A percentile compares a stretch with the other conserved stretches of the same genome.
Evolutionary conservation across 2,329 filamentous ascomycete genomes (phyloP).

Genomic region (Phaeosphaeria sp.): DNA sequence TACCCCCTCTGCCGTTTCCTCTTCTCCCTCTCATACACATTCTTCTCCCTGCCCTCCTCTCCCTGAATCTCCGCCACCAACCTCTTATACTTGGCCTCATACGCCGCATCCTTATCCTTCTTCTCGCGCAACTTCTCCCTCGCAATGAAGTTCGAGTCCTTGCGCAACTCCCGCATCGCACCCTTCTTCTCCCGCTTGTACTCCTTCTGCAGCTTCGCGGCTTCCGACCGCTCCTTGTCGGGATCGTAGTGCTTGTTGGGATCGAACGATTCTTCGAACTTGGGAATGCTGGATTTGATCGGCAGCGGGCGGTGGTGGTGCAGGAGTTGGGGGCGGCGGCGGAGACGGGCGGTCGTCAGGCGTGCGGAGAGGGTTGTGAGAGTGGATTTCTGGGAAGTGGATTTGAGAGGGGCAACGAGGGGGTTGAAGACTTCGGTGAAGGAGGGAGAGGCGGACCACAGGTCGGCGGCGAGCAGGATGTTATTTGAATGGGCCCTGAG

Average conservation of each 20-base stretch:
- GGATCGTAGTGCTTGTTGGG: conserved; percentile 97
- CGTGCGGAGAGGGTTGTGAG: conserved; percentile 68
- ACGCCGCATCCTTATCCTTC: conserved; percentile 89
- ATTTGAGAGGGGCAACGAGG: conserved; percentile 46
- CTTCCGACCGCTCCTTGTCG: conserved; percentile 85
- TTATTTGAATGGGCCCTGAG: conserved; percentile 70
- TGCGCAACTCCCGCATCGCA: conserved; percentile 89
- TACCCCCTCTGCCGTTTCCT: conserved; percentile 65
- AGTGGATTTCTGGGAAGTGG: conserved; percentile 51
- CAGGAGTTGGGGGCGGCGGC: conserved; percentile 80
- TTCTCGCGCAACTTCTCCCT: conserved; percentile 89
- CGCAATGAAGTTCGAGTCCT: conserved; percentile 93
- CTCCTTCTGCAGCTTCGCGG: conserved; percentile 84
- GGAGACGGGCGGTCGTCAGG: conserved; percentile 67
- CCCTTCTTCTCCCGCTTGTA: conserved; percentile 96
- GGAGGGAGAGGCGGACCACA: conserved; percentile 76
- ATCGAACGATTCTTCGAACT: conserved; percentile 95
- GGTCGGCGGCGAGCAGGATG: conserved; percentile 70
- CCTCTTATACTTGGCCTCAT: conserved; percentile 95
- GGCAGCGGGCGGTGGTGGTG: conserved; percentile 89
- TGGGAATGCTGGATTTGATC: conserved; percentile 87
- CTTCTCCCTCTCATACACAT: conserved; percentile 89
- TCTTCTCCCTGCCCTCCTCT: conserved; percentile 85
- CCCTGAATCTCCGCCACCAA: conserved; percentile 95
- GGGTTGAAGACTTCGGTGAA: conserved; percentile 83